phyloP scores from a whole-genome alignment of 768 basidiomycete species.

The Amanita polypyramis region DNA sequence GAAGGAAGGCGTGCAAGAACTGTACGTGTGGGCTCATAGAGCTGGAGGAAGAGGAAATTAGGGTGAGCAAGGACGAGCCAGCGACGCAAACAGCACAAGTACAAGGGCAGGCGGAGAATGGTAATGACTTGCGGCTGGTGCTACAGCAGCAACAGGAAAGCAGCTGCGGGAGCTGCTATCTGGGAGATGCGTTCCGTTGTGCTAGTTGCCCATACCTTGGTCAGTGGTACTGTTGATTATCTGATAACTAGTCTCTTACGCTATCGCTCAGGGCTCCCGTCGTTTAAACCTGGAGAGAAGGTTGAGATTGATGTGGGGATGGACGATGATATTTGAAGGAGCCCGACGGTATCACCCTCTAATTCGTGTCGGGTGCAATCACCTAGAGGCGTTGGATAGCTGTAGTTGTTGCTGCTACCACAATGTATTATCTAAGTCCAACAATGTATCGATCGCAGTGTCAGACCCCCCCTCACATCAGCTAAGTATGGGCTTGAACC shows the following conservation, averaged over 20 bases:
- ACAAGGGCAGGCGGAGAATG: background rate
- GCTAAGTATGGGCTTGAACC: background rate
- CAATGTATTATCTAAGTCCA: background rate
- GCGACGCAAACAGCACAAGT: background rate
- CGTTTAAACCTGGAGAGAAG: constrained; percentile 98
- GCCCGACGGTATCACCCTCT: background rate
- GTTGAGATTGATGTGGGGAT: constrained; percentile 83
- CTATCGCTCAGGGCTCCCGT: constrained; percentile 72
- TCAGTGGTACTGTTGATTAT: constrained; percentile 29
- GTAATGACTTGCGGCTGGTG: background rate
- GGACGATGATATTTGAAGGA: constrained; percentile 64
- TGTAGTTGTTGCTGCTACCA: background rate
- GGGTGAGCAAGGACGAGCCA: constrained; percentile 40
- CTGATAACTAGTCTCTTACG: constrained; percentile 10
- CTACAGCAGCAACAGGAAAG: constrained; percentile 32
- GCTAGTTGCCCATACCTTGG: constrained; percentile 93
- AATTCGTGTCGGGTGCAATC: background rate
- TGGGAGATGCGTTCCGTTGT: constrained; percentile 97
- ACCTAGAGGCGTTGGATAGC: background rate
- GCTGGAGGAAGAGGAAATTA: constrained; percentile 74
- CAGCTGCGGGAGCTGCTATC: constrained; percentile 94
- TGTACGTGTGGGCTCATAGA: constrained; percentile 97
- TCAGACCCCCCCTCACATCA: background rate
- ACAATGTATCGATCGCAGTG: background rate
- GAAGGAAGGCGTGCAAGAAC: constrained; percentile 91